Conservation (phyloP, 352 stramenopile genomes). For the Phytophthora aleatoria region DNA sequence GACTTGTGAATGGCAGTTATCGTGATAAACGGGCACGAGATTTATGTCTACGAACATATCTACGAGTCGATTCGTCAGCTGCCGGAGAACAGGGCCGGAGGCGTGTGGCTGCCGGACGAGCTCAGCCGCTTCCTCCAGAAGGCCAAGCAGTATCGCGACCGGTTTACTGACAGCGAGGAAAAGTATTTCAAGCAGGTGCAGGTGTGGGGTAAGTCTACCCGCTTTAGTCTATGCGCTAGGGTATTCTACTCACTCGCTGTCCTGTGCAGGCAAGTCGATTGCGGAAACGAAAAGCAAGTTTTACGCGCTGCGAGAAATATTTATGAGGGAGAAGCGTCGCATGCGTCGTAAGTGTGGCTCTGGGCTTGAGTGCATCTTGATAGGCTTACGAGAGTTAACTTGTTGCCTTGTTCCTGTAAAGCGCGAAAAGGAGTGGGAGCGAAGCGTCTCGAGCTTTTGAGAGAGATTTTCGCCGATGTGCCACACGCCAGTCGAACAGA, state of each 20-base stretch:
- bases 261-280: conserved; percentile 54
- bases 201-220: conserved; percentile 50
- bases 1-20: conserved; percentile 26
- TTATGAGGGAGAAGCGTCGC: conserved; percentile 48
- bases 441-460: conserved; percentile 45
- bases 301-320: conserved; percentile 71
- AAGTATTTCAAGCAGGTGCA: conserved; percentile 74
- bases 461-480: conserved; percentile 58
- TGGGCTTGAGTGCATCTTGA: not conserved
- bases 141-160: conserved; percentile 57
- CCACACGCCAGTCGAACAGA: conserved; percentile 33
- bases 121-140: conserved; percentile 66
- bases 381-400: not conserved
- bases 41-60: conserved; percentile 70
- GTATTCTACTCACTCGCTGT: not conserved
- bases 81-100: conserved; percentile 61
- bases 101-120: conserved; percentile 72
- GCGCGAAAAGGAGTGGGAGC: conserved; percentile 26
- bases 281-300: conserved; percentile 73
- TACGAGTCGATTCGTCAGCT: conserved; percentile 70
- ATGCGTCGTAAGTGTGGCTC: conserved; percentile 22
- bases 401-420: conserved; percentile 16
- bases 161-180: conserved; percentile 42
- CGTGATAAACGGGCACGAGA: conserved; percentile 32
- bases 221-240: not conserved